Conservation (phyloP, 2,329 filamentous ascomycete species). For the Neonectria coccinea region DNA sequence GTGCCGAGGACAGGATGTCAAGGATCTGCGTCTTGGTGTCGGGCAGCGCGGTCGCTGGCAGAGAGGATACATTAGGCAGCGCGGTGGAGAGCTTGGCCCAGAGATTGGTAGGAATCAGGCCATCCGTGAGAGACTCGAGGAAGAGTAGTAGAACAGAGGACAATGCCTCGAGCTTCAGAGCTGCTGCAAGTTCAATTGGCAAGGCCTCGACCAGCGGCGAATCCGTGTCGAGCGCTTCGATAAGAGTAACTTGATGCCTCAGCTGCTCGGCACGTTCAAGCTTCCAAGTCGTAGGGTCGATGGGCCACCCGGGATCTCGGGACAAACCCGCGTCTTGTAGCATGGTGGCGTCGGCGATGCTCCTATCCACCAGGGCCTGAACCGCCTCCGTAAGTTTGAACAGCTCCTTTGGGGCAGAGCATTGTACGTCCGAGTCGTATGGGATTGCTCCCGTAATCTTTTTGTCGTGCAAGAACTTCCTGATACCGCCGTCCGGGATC, state of each 20-base stretch:
- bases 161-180: slow-evolving; percentile 80
- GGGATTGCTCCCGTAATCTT: slow-evolving; percentile 62
- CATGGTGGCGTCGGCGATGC: slow-evolving; percentile 72
- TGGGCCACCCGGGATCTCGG: slow-evolving; percentile 70
- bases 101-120: slow-evolving; percentile 76
- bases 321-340: slow-evolving; percentile 66
- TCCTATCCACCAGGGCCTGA: slow-evolving; percentile 67
- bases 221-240: slow-evolving; percentile 81
- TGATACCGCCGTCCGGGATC: slow-evolving; percentile 83
- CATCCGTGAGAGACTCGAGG: slow-evolving; percentile 79
- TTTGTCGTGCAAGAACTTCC: slow-evolving; percentile 59
- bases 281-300: slow-evolving; percentile 58
- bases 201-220: slow-evolving; percentile 71
- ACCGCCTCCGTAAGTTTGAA: slow-evolving; percentile 90
- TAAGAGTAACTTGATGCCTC: slow-evolving; percentile 52
- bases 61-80: slow-evolving; percentile 55
- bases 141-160: slow-evolving; percentile 80
- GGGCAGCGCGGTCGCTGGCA: slow-evolving; percentile 46
- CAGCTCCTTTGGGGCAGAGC: slow-evolving; percentile 88
- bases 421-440: slow-evolving; percentile 70
- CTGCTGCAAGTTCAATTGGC: slow-evolving; percentile 69
- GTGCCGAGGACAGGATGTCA: slow-evolving; percentile 77
- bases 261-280: slow-evolving; percentile 40
- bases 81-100: slow-evolving; percentile 77
- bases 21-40: slow-evolving; percentile 69